phyloP scores from a whole-genome alignment of 2,329 filamentous ascomycete species.

The Ascochyta clinopodiicola region DNA sequence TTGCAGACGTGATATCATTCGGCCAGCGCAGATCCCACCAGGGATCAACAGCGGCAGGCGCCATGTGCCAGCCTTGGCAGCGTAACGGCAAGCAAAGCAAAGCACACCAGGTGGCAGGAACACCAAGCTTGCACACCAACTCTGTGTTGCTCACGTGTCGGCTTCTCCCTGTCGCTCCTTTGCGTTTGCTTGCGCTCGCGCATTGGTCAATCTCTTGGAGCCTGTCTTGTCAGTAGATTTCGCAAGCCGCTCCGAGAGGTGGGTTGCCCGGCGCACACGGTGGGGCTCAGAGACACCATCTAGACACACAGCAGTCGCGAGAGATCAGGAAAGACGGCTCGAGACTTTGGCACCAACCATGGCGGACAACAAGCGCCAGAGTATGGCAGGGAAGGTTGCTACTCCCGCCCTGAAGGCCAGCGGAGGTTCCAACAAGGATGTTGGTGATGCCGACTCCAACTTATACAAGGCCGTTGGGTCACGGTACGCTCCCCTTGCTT shows the following conservation, averaged over 20 bases:
- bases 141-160: constrained; percentile 31
- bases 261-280: constrained; percentile 10
- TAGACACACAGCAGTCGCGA: constrained; percentile 14
- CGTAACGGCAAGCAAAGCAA: neutral
- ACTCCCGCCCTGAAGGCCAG: constrained; percentile 55
- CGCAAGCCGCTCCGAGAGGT: constrained; percentile 9
- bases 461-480: constrained; percentile 67
- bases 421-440: constrained; percentile 50
- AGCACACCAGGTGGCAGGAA: constrained; percentile 4
- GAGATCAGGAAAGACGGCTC: neutral
- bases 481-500: constrained; percentile 55
- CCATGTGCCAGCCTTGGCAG: constrained; percentile 10
- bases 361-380: constrained; percentile 66
- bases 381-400: constrained; percentile 60
- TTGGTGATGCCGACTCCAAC: constrained; percentile 59
- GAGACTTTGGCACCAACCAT: constrained; percentile 43
- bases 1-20: neutral
- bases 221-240: constrained; percentile 7
- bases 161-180: constrained; percentile 52
- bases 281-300: constrained; percentile 12
- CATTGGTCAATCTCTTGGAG: constrained; percentile 39
- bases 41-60: neutral
- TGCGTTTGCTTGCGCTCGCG: constrained; percentile 41
- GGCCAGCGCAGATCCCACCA: neutral
- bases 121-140: constrained; percentile 15